These are phyloP conservation scores for Galerina sulciceps DNA, from an alignment of 768 basidiomycete genomes.

Conservation along the genomic window DNA sequence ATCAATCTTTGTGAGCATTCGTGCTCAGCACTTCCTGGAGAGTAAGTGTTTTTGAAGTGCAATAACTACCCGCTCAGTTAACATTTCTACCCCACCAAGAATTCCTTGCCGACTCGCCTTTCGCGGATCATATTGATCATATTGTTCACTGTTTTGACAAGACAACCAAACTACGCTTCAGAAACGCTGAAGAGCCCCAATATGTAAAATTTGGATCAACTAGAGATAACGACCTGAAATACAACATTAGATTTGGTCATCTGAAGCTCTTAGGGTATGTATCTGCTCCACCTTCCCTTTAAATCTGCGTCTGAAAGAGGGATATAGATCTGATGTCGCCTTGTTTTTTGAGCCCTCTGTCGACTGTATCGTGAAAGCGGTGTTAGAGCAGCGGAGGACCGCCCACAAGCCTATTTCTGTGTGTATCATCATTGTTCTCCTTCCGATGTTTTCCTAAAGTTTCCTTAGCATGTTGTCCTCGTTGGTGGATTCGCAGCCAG, in stretches of 20 bases:
- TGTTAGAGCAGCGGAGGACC: constrained; percentile 27
- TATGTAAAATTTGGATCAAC: constrained; percentile 53
- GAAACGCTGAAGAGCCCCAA: constrained; percentile 38
- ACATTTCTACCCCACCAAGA: constrained; percentile 27
- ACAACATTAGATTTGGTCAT: constrained; percentile 49
- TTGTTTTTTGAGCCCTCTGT: constrained; percentile 43
- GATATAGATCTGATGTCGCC: constrained; percentile 35
- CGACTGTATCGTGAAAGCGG: constrained; percentile 36
- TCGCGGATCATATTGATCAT: constrained; percentile 42
- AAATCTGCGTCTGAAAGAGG: not conserved
- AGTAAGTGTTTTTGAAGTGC: constrained; percentile 27
- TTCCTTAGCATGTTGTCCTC: constrained; percentile 44
- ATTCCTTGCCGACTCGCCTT: constrained; percentile 45
- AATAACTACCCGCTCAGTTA: not conserved
- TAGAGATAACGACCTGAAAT: constrained; percentile 41
- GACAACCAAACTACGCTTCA: constrained; percentile 50
- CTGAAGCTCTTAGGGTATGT: constrained; percentile 44
- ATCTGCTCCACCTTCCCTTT: not conserved
- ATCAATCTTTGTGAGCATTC: constrained; percentile 52
- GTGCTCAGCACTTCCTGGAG: constrained; percentile 42
- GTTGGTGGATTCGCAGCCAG: constrained; percentile 66
- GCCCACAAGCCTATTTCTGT: constrained; percentile 37
- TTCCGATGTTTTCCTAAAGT: not conserved
- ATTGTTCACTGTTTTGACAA: constrained; percentile 50
- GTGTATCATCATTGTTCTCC: constrained; percentile 1